Conservation (phyloP, 441 rosid species). For the Brassica balearica region DNA sequence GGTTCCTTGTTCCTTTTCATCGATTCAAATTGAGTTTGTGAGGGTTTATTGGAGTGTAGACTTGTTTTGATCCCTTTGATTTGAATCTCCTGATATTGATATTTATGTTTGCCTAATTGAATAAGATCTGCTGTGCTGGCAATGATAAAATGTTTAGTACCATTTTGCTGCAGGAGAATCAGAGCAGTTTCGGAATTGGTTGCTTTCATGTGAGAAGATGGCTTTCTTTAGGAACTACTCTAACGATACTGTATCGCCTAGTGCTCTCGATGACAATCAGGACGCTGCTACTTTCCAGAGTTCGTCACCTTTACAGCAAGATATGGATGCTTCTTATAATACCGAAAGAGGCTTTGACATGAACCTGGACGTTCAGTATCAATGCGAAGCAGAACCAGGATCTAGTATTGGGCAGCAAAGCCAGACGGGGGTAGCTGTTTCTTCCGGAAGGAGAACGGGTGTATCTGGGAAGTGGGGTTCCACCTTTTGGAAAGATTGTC, state of each 20-base stretch:
- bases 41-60: too few species aligned
- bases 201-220: constrained; percentile 68
- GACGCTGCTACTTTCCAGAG: constrained; percentile 51
- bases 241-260: constrained; percentile 62
- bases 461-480: constrained; percentile 93
- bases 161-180: not conserved
- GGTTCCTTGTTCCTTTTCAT: too few species aligned
- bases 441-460: constrained; percentile 70
- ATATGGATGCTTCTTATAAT: constrained; percentile 50
- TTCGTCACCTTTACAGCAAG: constrained; percentile 54
- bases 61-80: too few species aligned
- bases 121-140: too few species aligned
- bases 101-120: too few species aligned
- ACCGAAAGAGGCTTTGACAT: constrained; percentile 79
- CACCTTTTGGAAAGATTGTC: constrained; percentile 97
- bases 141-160: too few species aligned
- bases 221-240: constrained; percentile 86
- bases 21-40: too few species aligned
- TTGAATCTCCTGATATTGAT: too few species aligned
- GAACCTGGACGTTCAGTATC: constrained; percentile 74
- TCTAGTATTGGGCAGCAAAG: constrained; percentile 56
- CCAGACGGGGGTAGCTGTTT: constrained; percentile 48
- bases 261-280: constrained; percentile 67
- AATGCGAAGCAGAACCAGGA: constrained; percentile 71
- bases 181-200: constrained; percentile 8